Evolutionary conservation across 495 filamentous ascomycete genomes (phyloP).

Genomic region (Neurospora sp.): DNA sequence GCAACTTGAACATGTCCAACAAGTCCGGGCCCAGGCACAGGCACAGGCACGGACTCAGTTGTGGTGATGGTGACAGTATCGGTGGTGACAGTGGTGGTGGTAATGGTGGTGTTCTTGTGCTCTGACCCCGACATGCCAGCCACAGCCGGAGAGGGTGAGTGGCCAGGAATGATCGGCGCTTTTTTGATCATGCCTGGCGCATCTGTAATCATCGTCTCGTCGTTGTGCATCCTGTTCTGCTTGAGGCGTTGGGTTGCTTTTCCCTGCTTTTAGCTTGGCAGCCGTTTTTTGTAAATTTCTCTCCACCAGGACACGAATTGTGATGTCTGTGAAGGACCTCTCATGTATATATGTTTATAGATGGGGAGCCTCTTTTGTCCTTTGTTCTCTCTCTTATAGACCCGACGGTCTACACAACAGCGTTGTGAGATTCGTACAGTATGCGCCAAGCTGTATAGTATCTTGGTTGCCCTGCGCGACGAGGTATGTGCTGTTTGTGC

Average conservation of each 20-base stretch:
- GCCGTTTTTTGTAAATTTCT: neutral
- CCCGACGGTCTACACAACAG: neutral
- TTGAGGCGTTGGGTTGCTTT: neutral
- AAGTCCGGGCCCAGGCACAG: neutral
- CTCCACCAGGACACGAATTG: neutral
- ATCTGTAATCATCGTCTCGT: constrained; percentile 5
- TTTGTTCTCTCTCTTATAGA: neutral
- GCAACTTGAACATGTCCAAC: neutral
- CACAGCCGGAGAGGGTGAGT: neutral
- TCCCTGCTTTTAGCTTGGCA: neutral
- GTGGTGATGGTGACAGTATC: neutral
- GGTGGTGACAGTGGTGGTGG: neutral
- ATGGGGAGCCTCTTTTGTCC: neutral
- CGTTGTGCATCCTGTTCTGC: constrained; percentile 4
- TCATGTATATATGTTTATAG: neutral
- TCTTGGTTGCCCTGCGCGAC: neutral
- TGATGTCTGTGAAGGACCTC: neutral
- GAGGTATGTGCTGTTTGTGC: neutral
- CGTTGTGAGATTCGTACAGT: neutral
- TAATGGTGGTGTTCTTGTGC: constrained; percentile 1
- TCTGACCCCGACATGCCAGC: neutral
- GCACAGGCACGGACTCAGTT: neutral
- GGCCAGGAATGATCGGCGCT: constrained; percentile 11
- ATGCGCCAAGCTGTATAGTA: neutral
- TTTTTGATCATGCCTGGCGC: constrained; percentile 6